A percentile compares a stretch with the other conserved stretches of the same genome.
These are phyloP conservation scores for Porodaedalea pini DNA, from an alignment of 1,284 basidiomycete genomes.

Conservation along the genomic window DNA sequence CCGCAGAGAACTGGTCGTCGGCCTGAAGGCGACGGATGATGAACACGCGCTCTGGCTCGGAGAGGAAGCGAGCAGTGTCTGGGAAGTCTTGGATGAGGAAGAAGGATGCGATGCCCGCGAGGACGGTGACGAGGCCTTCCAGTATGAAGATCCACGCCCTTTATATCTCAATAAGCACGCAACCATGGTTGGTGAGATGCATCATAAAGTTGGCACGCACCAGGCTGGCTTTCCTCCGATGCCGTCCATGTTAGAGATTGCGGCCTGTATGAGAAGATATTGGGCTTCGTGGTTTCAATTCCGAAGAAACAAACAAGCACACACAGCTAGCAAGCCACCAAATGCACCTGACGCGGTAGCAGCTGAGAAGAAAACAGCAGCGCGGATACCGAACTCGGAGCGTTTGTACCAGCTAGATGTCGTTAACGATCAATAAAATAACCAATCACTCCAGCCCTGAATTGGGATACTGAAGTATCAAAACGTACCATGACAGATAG, in stretches of 20 bases:
- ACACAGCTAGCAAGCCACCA: slow-evolving; percentile 62
- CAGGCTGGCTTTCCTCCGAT: slow-evolving; percentile 58
- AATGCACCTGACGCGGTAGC: slow-evolving; percentile 72
- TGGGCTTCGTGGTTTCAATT: too few relatives aligned
- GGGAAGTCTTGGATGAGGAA: slow-evolving; percentile 82
- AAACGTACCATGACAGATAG: slow-evolving; percentile 60
- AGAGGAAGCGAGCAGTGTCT: slow-evolving; percentile 73
- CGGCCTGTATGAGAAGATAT: slow-evolving; percentile 41
- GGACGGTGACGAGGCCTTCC: slow-evolving; percentile 61
- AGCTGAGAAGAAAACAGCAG: slow-evolving; percentile 72
- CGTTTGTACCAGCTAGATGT: slow-evolving; percentile 55
- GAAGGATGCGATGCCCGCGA: slow-evolving; percentile 64
- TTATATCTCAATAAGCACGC: slow-evolving; percentile 27
- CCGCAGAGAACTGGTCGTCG: slow-evolving; percentile 73
- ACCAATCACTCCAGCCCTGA: neutral
- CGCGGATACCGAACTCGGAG: slow-evolving; percentile 62
- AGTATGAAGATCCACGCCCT: slow-evolving; percentile 75
- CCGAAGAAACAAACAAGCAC: slow-evolving; percentile 23
- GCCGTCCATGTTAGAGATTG: slow-evolving; percentile 65
- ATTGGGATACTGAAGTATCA: slow-evolving; percentile 1
- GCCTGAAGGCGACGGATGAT: slow-evolving; percentile 63
- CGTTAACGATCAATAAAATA: slow-evolving; percentile 9
- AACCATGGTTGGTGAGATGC: neutral
- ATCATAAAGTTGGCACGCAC: slow-evolving; percentile 19
- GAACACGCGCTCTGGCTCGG: slow-evolving; percentile 62